Conservation (phyloP, 495 filamentous ascomycete genomes). For the Aspergillus haitiensis region DNA sequence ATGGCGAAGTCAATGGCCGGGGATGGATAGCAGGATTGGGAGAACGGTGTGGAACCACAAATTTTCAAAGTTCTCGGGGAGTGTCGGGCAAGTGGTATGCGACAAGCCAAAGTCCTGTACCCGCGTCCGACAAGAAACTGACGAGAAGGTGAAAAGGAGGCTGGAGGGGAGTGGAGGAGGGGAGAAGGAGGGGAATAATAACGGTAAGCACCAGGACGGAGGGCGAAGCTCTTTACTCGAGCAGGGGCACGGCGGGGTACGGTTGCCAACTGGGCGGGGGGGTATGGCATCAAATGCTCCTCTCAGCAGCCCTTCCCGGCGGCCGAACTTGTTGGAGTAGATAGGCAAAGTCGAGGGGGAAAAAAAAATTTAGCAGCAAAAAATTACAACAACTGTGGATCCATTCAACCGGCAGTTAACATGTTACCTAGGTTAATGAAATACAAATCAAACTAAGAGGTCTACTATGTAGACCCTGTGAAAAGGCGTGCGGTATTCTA, state of each 20-base stretch:
- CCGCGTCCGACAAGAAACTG: slow-evolving; percentile 18
- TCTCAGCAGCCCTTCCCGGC: slow-evolving; percentile 26
- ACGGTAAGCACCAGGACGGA: slow-evolving; percentile 12
- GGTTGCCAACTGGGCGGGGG: slow-evolving; percentile 36
- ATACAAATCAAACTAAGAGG: slow-evolving; percentile 4
- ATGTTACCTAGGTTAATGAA: background rate
- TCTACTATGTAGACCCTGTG: background rate
- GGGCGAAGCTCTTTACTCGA: slow-evolving; percentile 20
- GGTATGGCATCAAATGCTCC: slow-evolving; percentile 38
- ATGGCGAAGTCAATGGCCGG: slow-evolving; percentile 53
- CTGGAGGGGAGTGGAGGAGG: background rate
- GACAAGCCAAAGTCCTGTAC: slow-evolving; percentile 18
- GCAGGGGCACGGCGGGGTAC: slow-evolving; percentile 38
- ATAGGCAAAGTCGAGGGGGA: slow-evolving; percentile 11
- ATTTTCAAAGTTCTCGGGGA: slow-evolving; percentile 23
- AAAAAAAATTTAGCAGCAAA: background rate
- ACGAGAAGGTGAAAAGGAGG: slow-evolving; percentile 7
- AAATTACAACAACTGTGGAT: slow-evolving; percentile 15
- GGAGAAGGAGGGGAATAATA: slow-evolving; percentile 10
- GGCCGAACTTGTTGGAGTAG: slow-evolving; percentile 17
- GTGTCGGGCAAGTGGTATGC: slow-evolving; percentile 13
- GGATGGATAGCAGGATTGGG: slow-evolving; percentile 24
- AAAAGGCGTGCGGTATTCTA: background rate
- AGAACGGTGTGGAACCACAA: slow-evolving; percentile 27
- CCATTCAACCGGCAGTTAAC: background rate